phyloP scores from a whole-genome alignment of 116 monocot genomes.

The Posidonia oceanica region DNA sequence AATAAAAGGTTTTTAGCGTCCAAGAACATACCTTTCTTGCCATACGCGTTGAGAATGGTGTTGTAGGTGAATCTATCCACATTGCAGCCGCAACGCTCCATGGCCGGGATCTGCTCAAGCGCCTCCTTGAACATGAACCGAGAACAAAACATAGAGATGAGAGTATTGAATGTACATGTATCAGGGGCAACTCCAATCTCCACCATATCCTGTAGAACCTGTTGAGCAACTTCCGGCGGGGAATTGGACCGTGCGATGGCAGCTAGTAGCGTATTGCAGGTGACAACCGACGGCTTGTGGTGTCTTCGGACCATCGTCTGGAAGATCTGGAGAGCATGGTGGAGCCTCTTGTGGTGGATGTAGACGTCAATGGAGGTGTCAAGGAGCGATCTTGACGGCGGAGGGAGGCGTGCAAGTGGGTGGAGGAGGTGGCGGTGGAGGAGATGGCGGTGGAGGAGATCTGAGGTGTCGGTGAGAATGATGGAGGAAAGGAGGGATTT shows the following conservation, averaged over 20 bases:
- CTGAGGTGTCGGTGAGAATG: slow-evolving; percentile 37
- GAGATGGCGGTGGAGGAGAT: slow-evolving; percentile 32
- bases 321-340: slow-evolving; percentile 63
- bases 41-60: slow-evolving; percentile 57
- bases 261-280: slow-evolving; percentile 43
- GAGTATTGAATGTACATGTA: slow-evolving; percentile 35
- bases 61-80: slow-evolving; percentile 70
- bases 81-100: slow-evolving; percentile 33
- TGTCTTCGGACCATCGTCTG: slow-evolving; percentile 48
- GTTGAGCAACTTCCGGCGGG: slow-evolving; percentile 20
- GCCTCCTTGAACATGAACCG: slow-evolving; percentile 33
- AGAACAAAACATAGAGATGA: slow-evolving; percentile 41
- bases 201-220: slow-evolving; percentile 40
- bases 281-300: slow-evolving; percentile 47
- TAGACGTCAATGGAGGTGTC: slow-evolving; percentile 60
- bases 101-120: slow-evolving; percentile 23
- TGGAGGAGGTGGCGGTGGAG: slow-evolving; percentile 41
- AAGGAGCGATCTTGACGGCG: slow-evolving; percentile 29
- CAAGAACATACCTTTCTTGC: slow-evolving; percentile 59
- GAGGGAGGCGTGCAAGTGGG: slow-evolving; percentile 15
- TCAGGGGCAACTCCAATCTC: slow-evolving; percentile 47
- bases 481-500: slow-evolving; percentile 55
- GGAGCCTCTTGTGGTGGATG: slow-evolving; percentile 24
- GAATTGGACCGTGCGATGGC: slow-evolving; percentile 34
- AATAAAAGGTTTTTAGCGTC: slow-evolving; percentile 48